Conservation (phyloP, 768 basidiomycete species). For the Kwoniella botswanensis region DNA sequence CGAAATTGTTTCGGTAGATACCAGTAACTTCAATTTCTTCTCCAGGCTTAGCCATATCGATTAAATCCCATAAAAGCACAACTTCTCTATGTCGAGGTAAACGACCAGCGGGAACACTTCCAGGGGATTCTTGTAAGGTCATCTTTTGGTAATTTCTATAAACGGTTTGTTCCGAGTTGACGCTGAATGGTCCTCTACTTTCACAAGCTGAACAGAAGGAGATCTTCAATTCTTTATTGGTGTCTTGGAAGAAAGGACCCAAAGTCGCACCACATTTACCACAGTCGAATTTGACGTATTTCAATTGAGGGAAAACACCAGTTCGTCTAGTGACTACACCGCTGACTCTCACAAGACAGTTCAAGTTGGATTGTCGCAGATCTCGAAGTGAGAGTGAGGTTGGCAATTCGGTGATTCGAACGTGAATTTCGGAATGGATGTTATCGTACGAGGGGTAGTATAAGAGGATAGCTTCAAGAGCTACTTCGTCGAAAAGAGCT, state of each 20-base stretch:
- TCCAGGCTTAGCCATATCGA: slow-evolving; percentile 96
- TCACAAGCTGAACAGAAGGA: slow-evolving; percentile 95
- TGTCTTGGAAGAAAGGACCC: slow-evolving; percentile 98
- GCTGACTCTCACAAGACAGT: slow-evolving; percentile 91
- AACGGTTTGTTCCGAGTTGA: slow-evolving; percentile 96
- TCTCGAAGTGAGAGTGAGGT: slow-evolving; percentile 88
- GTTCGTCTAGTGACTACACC: slow-evolving; percentile 95
- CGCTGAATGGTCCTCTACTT: slow-evolving; percentile 89
- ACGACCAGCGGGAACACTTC: slow-evolving; percentile 95
- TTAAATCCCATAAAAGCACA: slow-evolving; percentile 94
- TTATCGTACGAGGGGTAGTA: slow-evolving; percentile 96
- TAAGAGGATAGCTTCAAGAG: slow-evolving; percentile 88
- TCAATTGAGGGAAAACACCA: slow-evolving; percentile 98
- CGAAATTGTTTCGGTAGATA: slow-evolving; percentile 98
- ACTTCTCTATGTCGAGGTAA: slow-evolving; percentile 96
- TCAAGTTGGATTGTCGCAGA: slow-evolving; percentile 86
- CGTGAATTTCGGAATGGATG: slow-evolving; percentile 97
- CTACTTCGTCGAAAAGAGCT: slow-evolving; percentile 91
- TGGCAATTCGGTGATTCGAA: slow-evolving; percentile 92
- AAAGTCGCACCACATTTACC: slow-evolving; percentile 89
- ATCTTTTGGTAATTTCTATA: slow-evolving; percentile 99
- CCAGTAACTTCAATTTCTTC: slow-evolving; percentile 99
- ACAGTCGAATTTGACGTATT: slow-evolving; percentile 99
- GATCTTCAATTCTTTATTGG: slow-evolving; percentile 88
- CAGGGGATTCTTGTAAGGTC: slow-evolving; percentile 97